Conservation (phyloP, 129 eudicot species). For the Flaveria brownii region DNA sequence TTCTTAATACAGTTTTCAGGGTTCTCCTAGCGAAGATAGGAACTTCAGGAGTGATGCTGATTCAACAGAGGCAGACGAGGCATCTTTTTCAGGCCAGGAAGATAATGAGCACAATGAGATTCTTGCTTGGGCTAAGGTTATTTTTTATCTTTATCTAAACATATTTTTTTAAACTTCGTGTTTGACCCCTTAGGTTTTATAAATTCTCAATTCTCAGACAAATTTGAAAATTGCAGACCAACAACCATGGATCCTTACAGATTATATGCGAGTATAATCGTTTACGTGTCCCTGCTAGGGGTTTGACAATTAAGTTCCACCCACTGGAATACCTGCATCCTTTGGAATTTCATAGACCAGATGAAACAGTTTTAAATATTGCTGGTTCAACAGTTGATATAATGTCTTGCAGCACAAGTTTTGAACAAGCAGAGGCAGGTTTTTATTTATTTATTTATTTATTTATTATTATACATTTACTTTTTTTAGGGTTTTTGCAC, state of each 20-base stretch:
- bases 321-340: conserved; percentile 89
- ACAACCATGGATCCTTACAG: conserved; percentile 79
- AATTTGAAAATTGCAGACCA: conserved; percentile 49
- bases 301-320: conserved; percentile 71
- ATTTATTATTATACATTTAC: too few relatives aligned
- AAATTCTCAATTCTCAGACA: conserved; percentile 12
- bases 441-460: background rate
- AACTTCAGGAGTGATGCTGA: conserved; percentile 71
- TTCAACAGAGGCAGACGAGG: conserved; percentile 73
- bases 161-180: conserved; percentile 1
- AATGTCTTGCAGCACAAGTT: conserved; percentile 76
- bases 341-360: conserved; percentile 79
- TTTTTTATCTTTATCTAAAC: background rate
- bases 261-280: conserved; percentile 82
- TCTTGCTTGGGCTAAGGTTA: conserved; percentile 99
- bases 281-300: conserved; percentile 69
- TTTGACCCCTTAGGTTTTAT: background rate
- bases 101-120: conserved; percentile 67
- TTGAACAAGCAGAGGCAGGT: conserved; percentile 82
- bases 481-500: too few relatives aligned
- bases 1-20: conserved; percentile 61
- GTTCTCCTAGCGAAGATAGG: conserved; percentile 82
- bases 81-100: conserved; percentile 85
- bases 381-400: conserved; percentile 82
- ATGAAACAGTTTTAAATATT: conserved; percentile 61